Conservation (phyloP, 257 asterid genomes). For the Sherardia arvensis region DNA sequence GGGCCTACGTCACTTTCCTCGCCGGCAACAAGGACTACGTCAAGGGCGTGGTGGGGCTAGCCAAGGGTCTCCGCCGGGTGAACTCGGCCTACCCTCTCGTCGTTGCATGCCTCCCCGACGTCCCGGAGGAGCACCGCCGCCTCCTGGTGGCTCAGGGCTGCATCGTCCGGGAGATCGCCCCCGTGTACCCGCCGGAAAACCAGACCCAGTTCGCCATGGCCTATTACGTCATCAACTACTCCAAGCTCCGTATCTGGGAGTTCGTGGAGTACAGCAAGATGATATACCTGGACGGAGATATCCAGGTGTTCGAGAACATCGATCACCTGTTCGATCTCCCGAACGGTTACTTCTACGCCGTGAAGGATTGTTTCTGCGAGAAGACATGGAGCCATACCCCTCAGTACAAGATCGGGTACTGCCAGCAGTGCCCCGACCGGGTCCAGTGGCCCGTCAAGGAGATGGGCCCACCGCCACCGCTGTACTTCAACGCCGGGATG, state of each 20-base stretch:
- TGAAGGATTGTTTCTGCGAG: conserved; percentile 24
- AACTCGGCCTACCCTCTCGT: conserved; percentile 24
- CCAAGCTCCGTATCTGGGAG: conserved; percentile 34
- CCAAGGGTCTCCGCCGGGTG: conserved; percentile 25
- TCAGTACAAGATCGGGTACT: conserved; percentile 21
- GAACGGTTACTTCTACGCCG: conserved; percentile 20
- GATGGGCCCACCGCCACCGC: conserved; percentile 14
- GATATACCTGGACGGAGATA: conserved; percentile 24
- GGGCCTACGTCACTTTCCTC: conserved; percentile 26
- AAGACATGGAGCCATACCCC: conserved; percentile 22
- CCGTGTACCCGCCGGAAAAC: conserved; percentile 21
- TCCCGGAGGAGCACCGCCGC: conserved; percentile 31
- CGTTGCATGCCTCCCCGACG: conserved; percentile 30
- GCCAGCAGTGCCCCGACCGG: conserved; percentile 22
- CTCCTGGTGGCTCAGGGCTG: conserved; percentile 25
- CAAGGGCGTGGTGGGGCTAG: conserved; percentile 31
- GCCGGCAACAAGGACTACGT: conserved; percentile 30
- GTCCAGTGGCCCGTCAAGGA: conserved; percentile 17
- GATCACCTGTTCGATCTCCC: conserved; percentile 22
- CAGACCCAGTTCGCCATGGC: conserved; percentile 30
- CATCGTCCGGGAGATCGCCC: conserved; percentile 25
- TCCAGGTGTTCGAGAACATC: conserved; percentile 22
- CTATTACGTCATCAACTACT: conserved; percentile 29
- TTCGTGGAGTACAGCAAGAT: conserved; percentile 31
- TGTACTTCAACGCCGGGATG: conserved; percentile 26